Conservation (phyloP, 2,329 filamentous ascomycete genomes). For the Trichophyton mentagrophytes region DNA sequence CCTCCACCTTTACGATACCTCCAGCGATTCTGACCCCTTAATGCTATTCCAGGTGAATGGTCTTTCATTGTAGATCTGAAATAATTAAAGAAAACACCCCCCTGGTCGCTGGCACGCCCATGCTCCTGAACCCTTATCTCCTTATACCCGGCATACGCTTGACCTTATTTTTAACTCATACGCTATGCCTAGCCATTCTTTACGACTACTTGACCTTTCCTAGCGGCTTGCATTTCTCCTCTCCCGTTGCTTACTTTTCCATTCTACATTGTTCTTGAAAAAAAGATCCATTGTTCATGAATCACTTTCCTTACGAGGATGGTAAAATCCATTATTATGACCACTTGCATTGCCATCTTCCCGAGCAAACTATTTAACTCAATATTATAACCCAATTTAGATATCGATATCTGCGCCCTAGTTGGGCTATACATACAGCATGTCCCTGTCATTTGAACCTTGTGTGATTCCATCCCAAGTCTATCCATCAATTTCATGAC, state of each 20-base stretch:
- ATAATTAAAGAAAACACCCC: not conserved
- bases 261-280: not conserved
- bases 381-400: not conserved
- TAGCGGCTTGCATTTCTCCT: not conserved
- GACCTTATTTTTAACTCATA: not conserved
- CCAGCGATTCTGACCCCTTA: not conserved
- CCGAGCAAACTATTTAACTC: not conserved
- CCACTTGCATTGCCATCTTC: not conserved
- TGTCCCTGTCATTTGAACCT: not conserved
- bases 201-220: not conserved
- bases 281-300: not conserved
- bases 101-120: not conserved
- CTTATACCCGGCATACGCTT: not conserved
- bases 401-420: not conserved
- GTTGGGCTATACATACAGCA: not conserved
- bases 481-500: not conserved
- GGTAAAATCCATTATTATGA: not conserved
- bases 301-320: not conserved
- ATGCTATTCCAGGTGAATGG: constrained; percentile 29
- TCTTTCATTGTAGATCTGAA: constrained; percentile 30
- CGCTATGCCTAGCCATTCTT: not conserved
- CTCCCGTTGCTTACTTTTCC: not conserved
- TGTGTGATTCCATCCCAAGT: not conserved
- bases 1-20: not conserved
- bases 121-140: not conserved